Conservation (phyloP, 768 basidiomycete genomes). For the Boletus pseudo-olivaceus region DNA sequence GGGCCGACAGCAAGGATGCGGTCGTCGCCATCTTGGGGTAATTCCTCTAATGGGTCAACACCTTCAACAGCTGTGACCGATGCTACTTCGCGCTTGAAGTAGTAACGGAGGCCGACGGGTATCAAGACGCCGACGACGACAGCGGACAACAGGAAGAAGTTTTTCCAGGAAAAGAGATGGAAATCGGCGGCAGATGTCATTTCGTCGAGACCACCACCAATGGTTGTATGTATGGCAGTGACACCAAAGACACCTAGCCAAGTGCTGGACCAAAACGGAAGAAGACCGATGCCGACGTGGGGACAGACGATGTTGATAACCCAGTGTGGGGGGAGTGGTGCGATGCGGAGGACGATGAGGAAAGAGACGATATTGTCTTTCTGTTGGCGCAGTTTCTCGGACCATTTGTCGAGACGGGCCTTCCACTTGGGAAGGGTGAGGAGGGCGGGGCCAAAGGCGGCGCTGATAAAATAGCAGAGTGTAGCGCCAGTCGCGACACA, state of each 20-base stretch:
- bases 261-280: conserved; percentile 87
- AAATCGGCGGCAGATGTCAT: conserved; percentile 96
- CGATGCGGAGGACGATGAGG: conserved; percentile 91
- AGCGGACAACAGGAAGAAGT: conserved; percentile 80
- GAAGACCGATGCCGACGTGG: conserved; percentile 81
- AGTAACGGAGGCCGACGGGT: conserved; percentile 84
- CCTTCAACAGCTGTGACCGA: conserved; percentile 36
- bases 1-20: conserved; percentile 58
- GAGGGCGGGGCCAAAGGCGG: conserved; percentile 89
- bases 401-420: conserved; percentile 77
- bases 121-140: conserved; percentile 91
- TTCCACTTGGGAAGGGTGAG: conserved; percentile 85
- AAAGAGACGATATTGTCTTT: conserved; percentile 87
- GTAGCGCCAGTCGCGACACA: conserved; percentile 91
- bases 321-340: conserved; percentile 96
- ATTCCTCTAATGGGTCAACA: conserved; percentile 33
- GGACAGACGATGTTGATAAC: conserved; percentile 91
- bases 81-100: conserved; percentile 65
- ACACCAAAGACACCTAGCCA: conserved; percentile 90
- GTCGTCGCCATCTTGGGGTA: conserved; percentile 39
- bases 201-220: conserved; percentile 87
- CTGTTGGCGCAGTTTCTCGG: conserved; percentile 70
- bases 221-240: conserved; percentile 91
- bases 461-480: conserved; percentile 89
- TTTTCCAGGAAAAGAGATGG: conserved; percentile 87